These are phyloP conservation scores for Eucalyptus brandiana DNA, from an alignment of 345 rosid species.

Conservation along the genomic window DNA sequence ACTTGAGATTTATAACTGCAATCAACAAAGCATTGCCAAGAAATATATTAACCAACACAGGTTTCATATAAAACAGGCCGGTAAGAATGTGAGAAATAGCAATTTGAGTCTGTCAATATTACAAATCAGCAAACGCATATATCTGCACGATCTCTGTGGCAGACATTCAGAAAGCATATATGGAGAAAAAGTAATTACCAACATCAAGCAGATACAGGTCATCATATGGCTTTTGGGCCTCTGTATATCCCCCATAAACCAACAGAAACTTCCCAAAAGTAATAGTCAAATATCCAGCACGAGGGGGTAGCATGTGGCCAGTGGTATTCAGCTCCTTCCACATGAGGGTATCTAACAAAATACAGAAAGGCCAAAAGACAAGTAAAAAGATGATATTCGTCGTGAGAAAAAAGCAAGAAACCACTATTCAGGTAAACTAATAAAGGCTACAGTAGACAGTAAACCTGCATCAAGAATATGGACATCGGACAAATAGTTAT, in stretches of 20 bases:
- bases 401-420: neutral
- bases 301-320: slow-evolving; percentile 69
- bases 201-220: slow-evolving; percentile 79
- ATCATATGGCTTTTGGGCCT: slow-evolving; percentile 76
- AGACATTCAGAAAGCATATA: neutral
- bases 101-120: neutral
- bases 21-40: neutral
- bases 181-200: slow-evolving; percentile 32
- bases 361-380: neutral
- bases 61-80: neutral
- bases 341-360: slow-evolving; percentile 48
- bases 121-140: neutral
- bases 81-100: neutral
- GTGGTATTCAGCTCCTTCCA: slow-evolving; percentile 78
- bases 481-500: slow-evolving; percentile 82
- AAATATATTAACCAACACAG: neutral
- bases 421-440: neutral
- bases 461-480: slow-evolving; percentile 88
- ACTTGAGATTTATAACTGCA: neutral
- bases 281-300: slow-evolving; percentile 80
- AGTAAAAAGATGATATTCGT: neutral
- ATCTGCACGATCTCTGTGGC: neutral
- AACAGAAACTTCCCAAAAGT: slow-evolving; percentile 72
- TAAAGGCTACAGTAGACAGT: neutral
- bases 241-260: slow-evolving; percentile 92